phyloP scores from a whole-genome alignment of 176 grass and related monocot species.

The Raddia guianensis region DNA sequence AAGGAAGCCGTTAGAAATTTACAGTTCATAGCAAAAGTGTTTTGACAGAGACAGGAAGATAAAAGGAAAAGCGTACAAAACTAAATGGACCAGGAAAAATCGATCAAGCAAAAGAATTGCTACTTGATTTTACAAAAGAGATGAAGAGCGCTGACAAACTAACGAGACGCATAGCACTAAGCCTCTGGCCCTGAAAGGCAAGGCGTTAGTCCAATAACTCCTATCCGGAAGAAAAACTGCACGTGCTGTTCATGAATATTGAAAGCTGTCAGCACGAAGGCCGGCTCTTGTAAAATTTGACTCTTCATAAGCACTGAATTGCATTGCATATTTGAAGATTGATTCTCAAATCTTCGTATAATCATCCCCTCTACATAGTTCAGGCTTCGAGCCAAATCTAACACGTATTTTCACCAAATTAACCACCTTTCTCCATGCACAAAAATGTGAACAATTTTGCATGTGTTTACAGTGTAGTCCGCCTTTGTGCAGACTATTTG shows the following conservation, averaged over 20 bases:
- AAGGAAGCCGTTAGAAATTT: no score
- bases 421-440: slow-evolving; percentile 28
- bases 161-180: not conserved
- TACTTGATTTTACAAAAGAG: not conserved
- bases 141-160: not conserved
- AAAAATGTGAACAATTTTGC: slow-evolving; percentile 27
- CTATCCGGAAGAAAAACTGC: not conserved
- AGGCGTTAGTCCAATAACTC: slow-evolving; percentile 5
- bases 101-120: not conserved
- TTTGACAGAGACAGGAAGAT: no score
- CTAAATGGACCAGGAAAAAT: not conserved
- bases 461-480: not conserved
- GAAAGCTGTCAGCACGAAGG: not conserved
- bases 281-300: not conserved
- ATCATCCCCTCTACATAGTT: not conserved
- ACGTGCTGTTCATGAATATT: not conserved
- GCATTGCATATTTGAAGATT: slow-evolving; percentile 11
- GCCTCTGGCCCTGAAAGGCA: not conserved
- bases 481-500: slow-evolving; percentile 50
- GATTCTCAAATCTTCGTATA: not conserved
- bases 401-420: slow-evolving; percentile 12
- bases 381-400: slow-evolving; percentile 31
- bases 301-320: slow-evolving; percentile 4
- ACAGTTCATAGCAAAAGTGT: no score
- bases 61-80: no score